Base-by-base conservation (phyloP, 108 stramenopile species). In the Cyclostephanos tholiformis region DNA sequence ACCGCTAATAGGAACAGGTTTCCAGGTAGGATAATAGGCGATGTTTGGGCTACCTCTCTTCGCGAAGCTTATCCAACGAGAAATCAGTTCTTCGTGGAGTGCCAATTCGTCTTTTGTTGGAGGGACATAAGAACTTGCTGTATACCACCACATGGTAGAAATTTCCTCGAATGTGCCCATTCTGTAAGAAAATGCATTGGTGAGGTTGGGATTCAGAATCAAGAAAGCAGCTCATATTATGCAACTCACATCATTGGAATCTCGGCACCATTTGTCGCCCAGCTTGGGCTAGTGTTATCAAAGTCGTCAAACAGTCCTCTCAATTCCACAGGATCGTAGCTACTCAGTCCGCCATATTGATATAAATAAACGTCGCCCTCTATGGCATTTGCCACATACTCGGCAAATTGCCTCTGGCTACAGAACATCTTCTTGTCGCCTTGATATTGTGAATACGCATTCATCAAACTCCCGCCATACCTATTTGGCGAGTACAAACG, bases 381-480 rank as follows among this genome's bases (percentile, higher is more conserved):
- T n/a, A 53, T 5, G 52, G 23, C 52, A 53, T 53, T 53, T 53
- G 52, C 53, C 22, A 55, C 53, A 55, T 55, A 55, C 53, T 53
- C 52, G 17, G 52, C 52, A n/a, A 53, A 53, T 53, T 53, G 52
- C 25, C 52, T 14, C 52, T 53, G 52, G 52, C 7, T 53, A 25
- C 52, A 53, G 52, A 53, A 2, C 20, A 25, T 25, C 19, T 53
- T 53, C 25, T 53, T 53, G 25, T 53, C 52, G 52, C 52, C 52
- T 53, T 53, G 52, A 8, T 53, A 53, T 53, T 53, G 52, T 53
- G 52, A 53, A n/a, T 53, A 53, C 12, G 52, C 52, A 6, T 53
- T 53, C 52, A 53, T 53, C 52, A 53, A 53, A 14, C 52, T 53
- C 52, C 52, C 52, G 20, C 7, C 52, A 6, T 20, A 53, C 6